Evolutionary conservation across 2,329 filamentous ascomycete species (phyloP).

Genomic region (Mycosphaerella arachidis): DNA sequence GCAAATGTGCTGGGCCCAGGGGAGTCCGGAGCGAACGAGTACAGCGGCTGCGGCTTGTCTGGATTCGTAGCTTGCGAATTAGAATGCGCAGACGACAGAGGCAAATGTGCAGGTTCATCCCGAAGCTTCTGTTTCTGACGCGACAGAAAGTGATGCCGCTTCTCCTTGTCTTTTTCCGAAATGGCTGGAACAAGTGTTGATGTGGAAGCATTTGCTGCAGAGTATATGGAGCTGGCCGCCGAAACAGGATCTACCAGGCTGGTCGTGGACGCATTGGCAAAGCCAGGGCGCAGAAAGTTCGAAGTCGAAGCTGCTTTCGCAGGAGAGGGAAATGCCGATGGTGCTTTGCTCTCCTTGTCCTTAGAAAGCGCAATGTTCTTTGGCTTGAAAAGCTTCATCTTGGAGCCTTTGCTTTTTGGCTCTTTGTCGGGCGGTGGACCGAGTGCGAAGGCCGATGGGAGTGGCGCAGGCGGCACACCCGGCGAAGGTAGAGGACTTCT

Average conservation of each 20-base stretch:
- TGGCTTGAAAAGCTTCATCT: conserved; percentile 76
- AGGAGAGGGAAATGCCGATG: conserved; percentile 67
- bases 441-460: conserved; percentile 10
- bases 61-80: conserved; percentile 74
- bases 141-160: conserved; percentile 74
- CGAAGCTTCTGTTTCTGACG: conserved; percentile 73
- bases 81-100: conserved; percentile 69
- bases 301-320: conserved; percentile 38
- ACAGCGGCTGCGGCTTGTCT: conserved; percentile 68
- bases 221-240: conserved; percentile 62
- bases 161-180: conserved; percentile 64
- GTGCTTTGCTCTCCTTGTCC: conserved; percentile 57
- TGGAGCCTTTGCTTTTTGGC: conserved; percentile 63
- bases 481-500: conserved; percentile 52
- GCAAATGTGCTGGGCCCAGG: conserved; percentile 67
- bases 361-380: conserved; percentile 71
- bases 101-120: conserved; percentile 62
- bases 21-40: conserved; percentile 74
- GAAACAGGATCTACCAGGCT: conserved; percentile 61
- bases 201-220: conserved; percentile 68
- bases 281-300: conserved; percentile 60
- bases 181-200: conserved; percentile 65
- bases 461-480: conserved; percentile 22
- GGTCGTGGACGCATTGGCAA: conserved; percentile 64
- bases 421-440: conserved; percentile 48